Percentiles rank a stretch among this genome's conserved stretches.
Evolutionary conservation across 2,329 filamentous ascomycete species (phyloP).

Genomic region (Ceratocystis variospora): DNA sequence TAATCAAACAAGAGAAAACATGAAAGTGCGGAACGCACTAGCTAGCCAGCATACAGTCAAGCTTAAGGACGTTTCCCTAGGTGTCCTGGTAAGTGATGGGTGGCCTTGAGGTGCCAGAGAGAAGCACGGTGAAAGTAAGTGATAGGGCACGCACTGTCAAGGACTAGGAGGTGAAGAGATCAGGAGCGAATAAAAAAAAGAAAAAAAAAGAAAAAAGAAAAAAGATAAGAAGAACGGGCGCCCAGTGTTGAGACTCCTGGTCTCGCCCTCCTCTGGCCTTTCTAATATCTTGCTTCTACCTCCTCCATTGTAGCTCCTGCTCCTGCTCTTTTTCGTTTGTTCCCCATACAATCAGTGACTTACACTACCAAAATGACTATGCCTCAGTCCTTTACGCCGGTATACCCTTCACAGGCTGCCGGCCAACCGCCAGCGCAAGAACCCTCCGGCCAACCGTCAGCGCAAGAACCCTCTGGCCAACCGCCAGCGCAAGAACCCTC

Average conservation of each 20-base stretch:
- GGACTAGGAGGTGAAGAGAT: background rate
- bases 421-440: background rate
- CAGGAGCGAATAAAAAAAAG: background rate
- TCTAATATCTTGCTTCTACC: background rate
- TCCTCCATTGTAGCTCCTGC: background rate
- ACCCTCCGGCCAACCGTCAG: constrained; percentile 11
- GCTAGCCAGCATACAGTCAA: background rate
- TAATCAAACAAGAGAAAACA: background rate
- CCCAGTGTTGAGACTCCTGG: background rate
- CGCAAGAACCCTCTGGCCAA: background rate
- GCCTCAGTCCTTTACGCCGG: background rate
- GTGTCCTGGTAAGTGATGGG: background rate
- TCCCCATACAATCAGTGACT: background rate
- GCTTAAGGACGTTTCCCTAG: background rate
- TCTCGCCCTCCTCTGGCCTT: background rate
- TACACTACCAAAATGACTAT: background rate
- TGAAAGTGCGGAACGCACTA: background rate
- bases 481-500: background rate
- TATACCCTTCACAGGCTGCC: background rate
- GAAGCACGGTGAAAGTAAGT: background rate
- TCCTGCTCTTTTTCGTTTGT: no score
- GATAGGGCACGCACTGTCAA: background rate
- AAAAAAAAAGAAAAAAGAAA: background rate
- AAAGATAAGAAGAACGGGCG: background rate
- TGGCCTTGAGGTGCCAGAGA: background rate